These are phyloP conservation scores for Coniochaeta ligniaria DNA, from an alignment of 2,329 filamentous ascomycete species.

Conservation along the genomic window DNA sequence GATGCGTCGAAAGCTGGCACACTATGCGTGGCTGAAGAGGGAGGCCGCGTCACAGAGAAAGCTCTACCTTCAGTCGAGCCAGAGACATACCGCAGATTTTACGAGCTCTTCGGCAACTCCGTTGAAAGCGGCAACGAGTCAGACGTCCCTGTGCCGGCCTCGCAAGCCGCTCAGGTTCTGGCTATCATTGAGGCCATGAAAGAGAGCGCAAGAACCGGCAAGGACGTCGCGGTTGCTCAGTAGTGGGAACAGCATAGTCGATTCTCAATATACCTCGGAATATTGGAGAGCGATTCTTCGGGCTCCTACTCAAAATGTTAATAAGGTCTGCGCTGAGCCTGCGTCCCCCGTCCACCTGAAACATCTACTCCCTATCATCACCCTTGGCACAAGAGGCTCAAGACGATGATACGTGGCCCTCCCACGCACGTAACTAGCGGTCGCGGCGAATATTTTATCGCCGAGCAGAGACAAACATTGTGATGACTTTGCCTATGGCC, in stretches of 20 bases:
- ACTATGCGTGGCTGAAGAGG: conserved; percentile 46
- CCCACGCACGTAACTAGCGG: too few relatives aligned
- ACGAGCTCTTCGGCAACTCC: conserved; percentile 44
- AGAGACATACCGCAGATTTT: conserved; percentile 62
- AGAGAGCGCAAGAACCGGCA: conserved; percentile 41
- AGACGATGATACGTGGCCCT: too few relatives aligned
- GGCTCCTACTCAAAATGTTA: too few relatives aligned
- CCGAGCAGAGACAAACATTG: too few relatives aligned
- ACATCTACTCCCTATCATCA: too few relatives aligned
- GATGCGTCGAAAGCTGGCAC: conserved; percentile 48
- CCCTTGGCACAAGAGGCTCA: too few relatives aligned
- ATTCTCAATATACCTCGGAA: background rate
- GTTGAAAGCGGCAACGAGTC: conserved; percentile 39
- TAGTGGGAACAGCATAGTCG: background rate
- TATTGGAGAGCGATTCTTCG: too few relatives aligned
- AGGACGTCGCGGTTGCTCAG: conserved; percentile 26
- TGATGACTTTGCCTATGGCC: background rate
- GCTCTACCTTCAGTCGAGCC: conserved; percentile 53
- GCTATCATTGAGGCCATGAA: conserved; percentile 42
- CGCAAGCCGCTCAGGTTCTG: conserved; percentile 46
- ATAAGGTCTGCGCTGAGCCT: too few relatives aligned
- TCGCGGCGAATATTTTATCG: too few relatives aligned
- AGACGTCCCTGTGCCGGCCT: conserved; percentile 43
- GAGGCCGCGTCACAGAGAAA: conserved; percentile 42
- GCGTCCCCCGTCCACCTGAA: too few relatives aligned